Base-by-base conservation (phyloP, 108 stramenopile genomes). In the Asterionellopsis glacialis region DNA sequence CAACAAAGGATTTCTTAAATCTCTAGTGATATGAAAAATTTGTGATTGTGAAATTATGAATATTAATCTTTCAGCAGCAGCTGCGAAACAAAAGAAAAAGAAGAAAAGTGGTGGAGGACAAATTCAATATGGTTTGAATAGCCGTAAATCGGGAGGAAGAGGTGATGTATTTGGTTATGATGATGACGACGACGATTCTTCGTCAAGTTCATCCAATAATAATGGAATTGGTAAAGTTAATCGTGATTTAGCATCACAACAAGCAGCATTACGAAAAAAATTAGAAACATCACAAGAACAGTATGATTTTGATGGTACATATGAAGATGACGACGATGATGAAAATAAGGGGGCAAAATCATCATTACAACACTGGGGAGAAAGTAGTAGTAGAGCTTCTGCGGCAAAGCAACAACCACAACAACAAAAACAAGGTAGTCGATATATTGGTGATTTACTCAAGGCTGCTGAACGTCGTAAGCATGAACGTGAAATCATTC, bases 291-390 rank as follows among this genome's bases (percentile, higher is more conserved):
- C 70, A 21, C 16, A 18, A 42, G 51, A 45, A 15, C 50, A 51
- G 21, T 87, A 74, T 50, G 90, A 87, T 57, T 88, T 83, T 50
- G 90, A 91, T 61, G 86, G 73, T n/a, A 72, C 75, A 23, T 88
- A 86, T 33, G 84, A 88, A 76, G 13, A 41, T 60, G 7, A 33
- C 25, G 43, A 41, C 12, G 16, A 51, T 27, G 45, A 41, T 27
- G 50, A 57, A 22, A 41, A 51, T 43, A 57, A 33, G 24, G 0
- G 59, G 33, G 61, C 51, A 12, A 67, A 26, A 51, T 40, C 16
- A 63, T 54, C 14, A 44, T 33, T 33, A 33, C 7, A n/a, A n/a
- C 33, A 33, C 2, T 33, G 33, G 51, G 18, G 63, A 39, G 0
- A 19, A 42, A 52, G n/a, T n/a, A n/a, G n/a, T n/a, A n/a, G n/a